Conservation (phyloP, 305 asterid genomes). For the Andrographis paniculata region DNA sequence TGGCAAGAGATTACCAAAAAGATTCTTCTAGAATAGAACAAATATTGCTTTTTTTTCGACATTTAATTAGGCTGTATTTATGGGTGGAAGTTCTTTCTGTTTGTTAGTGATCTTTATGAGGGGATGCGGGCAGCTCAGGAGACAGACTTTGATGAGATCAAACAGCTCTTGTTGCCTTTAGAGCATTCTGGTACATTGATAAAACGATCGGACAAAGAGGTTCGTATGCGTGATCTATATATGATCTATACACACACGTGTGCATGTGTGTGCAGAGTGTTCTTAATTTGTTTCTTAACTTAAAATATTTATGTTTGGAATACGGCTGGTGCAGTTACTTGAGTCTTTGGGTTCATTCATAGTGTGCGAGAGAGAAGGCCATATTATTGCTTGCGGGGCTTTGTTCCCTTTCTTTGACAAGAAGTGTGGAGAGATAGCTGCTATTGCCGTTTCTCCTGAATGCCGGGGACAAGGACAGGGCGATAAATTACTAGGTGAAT, state of each 20-base stretch:
- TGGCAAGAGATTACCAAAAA: conserved; percentile 91
- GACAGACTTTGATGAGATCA: conserved; percentile 58
- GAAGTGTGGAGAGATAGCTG: conserved; percentile 94
- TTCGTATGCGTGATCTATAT: conserved; percentile 18
- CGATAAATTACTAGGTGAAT: conserved; percentile 95
- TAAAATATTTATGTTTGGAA: conserved; percentile 7
- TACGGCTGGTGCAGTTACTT: conserved; percentile 65
- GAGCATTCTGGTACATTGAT: conserved; percentile 81
- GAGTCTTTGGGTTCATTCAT: conserved; percentile 52
- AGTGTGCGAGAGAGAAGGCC: conserved; percentile 95
- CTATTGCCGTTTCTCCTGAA: conserved; percentile 94
- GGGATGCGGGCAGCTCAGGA: conserved; percentile 77
- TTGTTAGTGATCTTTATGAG: conserved; percentile 85
- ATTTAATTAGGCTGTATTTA: too few species aligned
- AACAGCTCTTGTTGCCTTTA: conserved; percentile 65
- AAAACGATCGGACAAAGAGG: conserved; percentile 82
- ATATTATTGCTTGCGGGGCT: conserved; percentile 83
- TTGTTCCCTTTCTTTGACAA: conserved; percentile 65
- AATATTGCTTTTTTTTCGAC: too few species aligned
- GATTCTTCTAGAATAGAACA: too few species aligned
- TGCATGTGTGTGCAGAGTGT: too few species aligned
- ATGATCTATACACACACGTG: conserved; percentile 8
- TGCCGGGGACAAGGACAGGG: conserved; percentile 99
- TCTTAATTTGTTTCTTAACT: too few species aligned
- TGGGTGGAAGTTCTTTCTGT: conserved; percentile 12